Evolutionary conservation across 805 yeast species (phyloP).

Genomic region (Wickerhamomyces canadensis): DNA sequence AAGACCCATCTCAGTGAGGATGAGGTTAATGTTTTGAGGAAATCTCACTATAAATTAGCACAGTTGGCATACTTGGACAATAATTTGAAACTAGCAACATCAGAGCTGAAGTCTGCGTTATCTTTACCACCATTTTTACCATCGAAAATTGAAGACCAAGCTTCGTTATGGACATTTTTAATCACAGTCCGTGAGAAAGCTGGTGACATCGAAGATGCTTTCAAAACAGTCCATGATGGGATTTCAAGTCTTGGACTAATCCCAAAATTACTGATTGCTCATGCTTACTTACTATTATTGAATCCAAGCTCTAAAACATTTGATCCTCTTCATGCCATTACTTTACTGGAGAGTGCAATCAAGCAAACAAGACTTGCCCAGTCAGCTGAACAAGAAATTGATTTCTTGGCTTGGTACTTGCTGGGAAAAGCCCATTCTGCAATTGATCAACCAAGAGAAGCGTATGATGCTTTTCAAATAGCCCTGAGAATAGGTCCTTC

Average conservation of each 20-base stretch:
- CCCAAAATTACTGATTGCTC: constrained; percentile 40
- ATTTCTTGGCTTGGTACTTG: constrained; percentile 52
- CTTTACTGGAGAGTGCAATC: constrained; percentile 30
- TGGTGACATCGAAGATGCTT: constrained; percentile 43
- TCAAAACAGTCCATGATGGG: constrained; percentile 44
- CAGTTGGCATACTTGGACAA: constrained; percentile 48
- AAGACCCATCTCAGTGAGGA: constrained; percentile 20
- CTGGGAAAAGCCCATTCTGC: constrained; percentile 48
- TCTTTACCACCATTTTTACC: constrained; percentile 45
- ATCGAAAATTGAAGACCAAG: constrained; percentile 39
- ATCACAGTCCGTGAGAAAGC: constrained; percentile 41
- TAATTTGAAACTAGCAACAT: constrained; percentile 42
- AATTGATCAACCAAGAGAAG: constrained; percentile 40
- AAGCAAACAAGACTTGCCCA: constrained; percentile 13
- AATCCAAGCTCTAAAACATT: constrained; percentile 25
- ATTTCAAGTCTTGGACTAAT: constrained; percentile 38
- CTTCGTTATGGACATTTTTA: constrained; percentile 48
- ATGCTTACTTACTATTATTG: constrained; percentile 43
- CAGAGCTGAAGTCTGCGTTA: constrained; percentile 45
- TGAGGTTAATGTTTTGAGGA: constrained; percentile 43
- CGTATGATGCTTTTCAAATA: constrained; percentile 51
- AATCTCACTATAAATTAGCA: constrained; percentile 51
- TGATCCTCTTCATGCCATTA: constrained; percentile 33
- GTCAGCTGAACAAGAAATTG: constrained; percentile 26
- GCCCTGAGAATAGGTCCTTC: constrained; percentile 47